A percentile compares a stretch with the other conserved stretches of the same genome.
phyloP scores from a whole-genome alignment of 2,329 filamentous ascomycete genomes.

The Fusarium circinatum region DNA sequence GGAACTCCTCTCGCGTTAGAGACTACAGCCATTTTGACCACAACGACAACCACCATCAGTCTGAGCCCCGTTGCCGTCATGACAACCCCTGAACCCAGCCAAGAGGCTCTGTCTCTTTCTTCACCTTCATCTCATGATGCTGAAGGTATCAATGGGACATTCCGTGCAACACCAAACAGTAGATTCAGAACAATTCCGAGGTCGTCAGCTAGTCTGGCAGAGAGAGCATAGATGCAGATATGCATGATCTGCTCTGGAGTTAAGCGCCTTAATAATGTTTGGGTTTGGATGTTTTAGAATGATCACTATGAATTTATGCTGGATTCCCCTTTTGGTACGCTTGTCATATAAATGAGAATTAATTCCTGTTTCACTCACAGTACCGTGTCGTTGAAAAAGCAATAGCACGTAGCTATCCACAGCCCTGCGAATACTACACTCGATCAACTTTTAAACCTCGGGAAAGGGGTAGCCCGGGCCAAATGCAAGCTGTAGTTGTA shows the following conservation, averaged over 20 bases:
- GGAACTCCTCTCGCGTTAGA: background rate
- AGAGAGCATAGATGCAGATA: slow-evolving; percentile 10
- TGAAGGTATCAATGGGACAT: slow-evolving; percentile 1
- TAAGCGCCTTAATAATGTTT: background rate
- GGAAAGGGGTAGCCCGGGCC: slow-evolving; percentile 44
- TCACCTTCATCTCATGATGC: background rate
- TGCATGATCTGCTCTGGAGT: background rate
- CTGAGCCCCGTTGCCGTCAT: background rate
- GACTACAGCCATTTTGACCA: background rate
- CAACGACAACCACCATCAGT: slow-evolving; percentile 4
- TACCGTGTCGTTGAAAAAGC: background rate
- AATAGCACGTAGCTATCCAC: background rate
- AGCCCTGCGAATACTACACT: slow-evolving; percentile 30
- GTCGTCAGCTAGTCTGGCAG: slow-evolving; percentile 29
- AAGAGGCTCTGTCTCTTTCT: slow-evolving; percentile 1
- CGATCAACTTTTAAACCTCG: slow-evolving; percentile 45
- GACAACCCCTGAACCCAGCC: slow-evolving; percentile 9
- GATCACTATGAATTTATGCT: background rate
- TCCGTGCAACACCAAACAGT: slow-evolving; percentile 14
- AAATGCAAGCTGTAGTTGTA: slow-evolving; percentile 48
- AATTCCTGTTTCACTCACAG: background rate
- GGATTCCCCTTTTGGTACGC: background rate
- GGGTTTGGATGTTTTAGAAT: background rate
- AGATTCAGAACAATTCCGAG: slow-evolving; percentile 43
- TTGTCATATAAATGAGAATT: background rate